Evolutionary conservation across 148 eudicot species (phyloP).

Genomic region (Bassia scoparia): DNA sequence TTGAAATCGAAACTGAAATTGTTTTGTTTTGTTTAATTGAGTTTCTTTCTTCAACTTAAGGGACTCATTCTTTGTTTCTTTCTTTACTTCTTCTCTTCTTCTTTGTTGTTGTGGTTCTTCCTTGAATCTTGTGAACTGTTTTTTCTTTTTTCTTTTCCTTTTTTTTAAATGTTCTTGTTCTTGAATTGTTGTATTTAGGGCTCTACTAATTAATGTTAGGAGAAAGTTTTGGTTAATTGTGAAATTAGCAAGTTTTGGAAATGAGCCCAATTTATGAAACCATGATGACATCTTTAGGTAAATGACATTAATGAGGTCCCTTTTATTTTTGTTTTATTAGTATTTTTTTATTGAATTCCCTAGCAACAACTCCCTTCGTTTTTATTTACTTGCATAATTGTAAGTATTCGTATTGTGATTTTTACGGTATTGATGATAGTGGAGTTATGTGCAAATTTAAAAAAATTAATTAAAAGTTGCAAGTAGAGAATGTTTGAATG

Average conservation of each 20-base stretch:
- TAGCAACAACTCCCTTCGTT: too few species aligned
- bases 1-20: too few species aligned
- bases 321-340: not conserved
- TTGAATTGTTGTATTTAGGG: not conserved
- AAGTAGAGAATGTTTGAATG: too few species aligned
- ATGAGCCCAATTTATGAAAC: not conserved
- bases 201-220: not conserved
- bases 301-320: not conserved
- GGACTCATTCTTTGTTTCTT: not conserved
- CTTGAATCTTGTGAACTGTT: slow-evolving; percentile 8
- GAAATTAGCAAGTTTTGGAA: slow-evolving; percentile 8
- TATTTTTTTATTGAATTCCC: too few species aligned
- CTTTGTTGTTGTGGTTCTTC: not conserved
- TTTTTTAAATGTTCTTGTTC: not conserved
- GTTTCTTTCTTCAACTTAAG: not conserved
- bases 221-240: slow-evolving; percentile 12
- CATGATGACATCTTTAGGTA: not conserved
- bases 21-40: not conserved
- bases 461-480: too few species aligned
- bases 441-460: too few species aligned
- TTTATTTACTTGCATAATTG: too few species aligned
- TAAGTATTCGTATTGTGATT: too few species aligned
- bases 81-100: not conserved
- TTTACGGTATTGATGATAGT: too few species aligned
- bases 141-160: not conserved